Conservation (phyloP, 208 protist species). For the Crithidia bombi region DNA sequence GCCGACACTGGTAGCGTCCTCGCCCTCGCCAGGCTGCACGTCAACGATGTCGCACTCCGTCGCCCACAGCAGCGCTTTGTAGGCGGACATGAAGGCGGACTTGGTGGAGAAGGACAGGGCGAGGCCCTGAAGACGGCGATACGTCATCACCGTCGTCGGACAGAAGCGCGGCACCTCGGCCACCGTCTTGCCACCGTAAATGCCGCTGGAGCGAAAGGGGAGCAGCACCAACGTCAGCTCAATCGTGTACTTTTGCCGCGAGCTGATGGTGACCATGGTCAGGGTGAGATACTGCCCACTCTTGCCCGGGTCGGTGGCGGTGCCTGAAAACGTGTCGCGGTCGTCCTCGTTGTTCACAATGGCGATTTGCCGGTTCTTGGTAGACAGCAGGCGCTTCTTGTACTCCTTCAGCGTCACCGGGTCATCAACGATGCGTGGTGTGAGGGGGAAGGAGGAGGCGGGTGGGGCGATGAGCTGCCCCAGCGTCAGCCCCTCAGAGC, state of each 20-base stretch:
- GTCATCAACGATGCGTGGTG: slow-evolving; percentile 64
- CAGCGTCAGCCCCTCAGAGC: slow-evolving; percentile 61
- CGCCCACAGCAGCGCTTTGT: slow-evolving; percentile 83
- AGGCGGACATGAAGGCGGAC: slow-evolving; percentile 78
- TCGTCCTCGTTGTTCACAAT: slow-evolving; percentile 64
- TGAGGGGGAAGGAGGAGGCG: slow-evolving; percentile 69
- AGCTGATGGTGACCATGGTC: slow-evolving; percentile 72
- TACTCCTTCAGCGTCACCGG: slow-evolving; percentile 61
- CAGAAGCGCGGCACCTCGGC: slow-evolving; percentile 76
- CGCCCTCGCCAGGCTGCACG: slow-evolving; percentile 24
- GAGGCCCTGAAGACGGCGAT: slow-evolving; percentile 67
- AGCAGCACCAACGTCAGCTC: slow-evolving; percentile 78
- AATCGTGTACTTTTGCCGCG: slow-evolving; percentile 62
- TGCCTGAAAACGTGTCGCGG: slow-evolving; percentile 45
- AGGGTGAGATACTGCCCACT: slow-evolving; percentile 55
- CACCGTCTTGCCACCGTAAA: slow-evolving; percentile 47
- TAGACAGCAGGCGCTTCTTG: slow-evolving; percentile 60
- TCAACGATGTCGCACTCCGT: slow-evolving; percentile 82
- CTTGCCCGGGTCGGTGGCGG: background rate
- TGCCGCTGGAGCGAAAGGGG: slow-evolving; percentile 49
- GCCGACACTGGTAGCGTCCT: slow-evolving; percentile 17
- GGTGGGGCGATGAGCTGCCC: slow-evolving; percentile 67
- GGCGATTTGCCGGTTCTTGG: slow-evolving; percentile 44
- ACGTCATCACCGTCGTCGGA: slow-evolving; percentile 40
- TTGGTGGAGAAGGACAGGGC: slow-evolving; percentile 76